Evolutionary conservation across 2,329 filamentous ascomycete genomes (phyloP), one percentile per base, ranked within the genome.

Genomic region (Aspergillus floridensis): DNA sequence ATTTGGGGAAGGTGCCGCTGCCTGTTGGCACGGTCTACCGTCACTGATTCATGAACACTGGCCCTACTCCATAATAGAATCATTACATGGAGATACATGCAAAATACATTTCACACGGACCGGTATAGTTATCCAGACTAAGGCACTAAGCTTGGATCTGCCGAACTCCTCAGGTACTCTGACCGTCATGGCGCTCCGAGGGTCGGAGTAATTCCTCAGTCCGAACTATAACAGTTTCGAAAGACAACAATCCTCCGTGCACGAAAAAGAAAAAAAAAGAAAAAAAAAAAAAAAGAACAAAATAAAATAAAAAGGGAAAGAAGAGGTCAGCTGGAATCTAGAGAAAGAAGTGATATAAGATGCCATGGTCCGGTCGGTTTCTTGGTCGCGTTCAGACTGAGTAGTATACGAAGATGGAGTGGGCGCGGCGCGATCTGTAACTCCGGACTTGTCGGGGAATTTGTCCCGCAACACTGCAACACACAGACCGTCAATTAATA

Each of bases 161-260:
- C 53, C 53, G 53, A 48, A 4, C 26, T 35, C 26, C 46, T 55
- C 4, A 41, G 26, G 26, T 8, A 29, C 26, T 22, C 35, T 14
- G 5, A 12, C 52, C 26, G 41, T 46, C 41, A 29, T 47, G 38
- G 52, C 52, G n/a, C 24, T 31, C 53, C 53, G 53, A 55, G 41
- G 41, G 41, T 46, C 53, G 53, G 53, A 55, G 41, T 55, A 48
- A 32, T 46, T 55, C 21, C 35, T n/a, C 53, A 35, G 41, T 32
- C 53, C 53, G 53, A 46, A 55, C 24, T 32, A 48, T 35, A 55
- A 10, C 24, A 21, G 22, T 35, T 12, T 12, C 32, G 8, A 29
- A 29, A 29, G 2, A 10, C 7, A 26, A 7, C 5, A 29, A 29
- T 10, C 26, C 26, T 29, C 26, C 26, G 26, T 29, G 26, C 26